Conservation (phyloP, 148 eudicot genomes). For the Nepenthes mirabilis region DNA sequence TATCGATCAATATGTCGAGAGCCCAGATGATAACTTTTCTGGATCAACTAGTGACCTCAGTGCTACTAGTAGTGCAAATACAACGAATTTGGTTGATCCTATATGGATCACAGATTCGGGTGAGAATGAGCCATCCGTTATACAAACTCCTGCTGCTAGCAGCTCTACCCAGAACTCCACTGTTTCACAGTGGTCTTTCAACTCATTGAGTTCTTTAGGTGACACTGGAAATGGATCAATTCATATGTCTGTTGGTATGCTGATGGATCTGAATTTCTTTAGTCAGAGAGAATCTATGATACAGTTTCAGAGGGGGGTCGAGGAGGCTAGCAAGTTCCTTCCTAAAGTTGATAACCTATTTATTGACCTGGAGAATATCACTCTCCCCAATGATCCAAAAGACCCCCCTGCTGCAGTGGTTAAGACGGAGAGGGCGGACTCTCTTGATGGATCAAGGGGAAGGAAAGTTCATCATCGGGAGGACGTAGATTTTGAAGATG, state of each 20-base stretch:
- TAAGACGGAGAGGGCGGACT: no score
- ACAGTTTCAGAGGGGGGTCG: conserved; percentile 39
- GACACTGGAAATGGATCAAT: conserved; percentile 2
- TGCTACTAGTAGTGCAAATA: conserved; percentile 24
- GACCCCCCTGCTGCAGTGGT: no score
- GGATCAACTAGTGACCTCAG: not conserved
- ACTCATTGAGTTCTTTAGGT: conserved; percentile 1
- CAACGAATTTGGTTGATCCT: conserved; percentile 20
- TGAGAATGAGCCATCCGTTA: conserved; percentile 16
- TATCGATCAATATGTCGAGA: conserved; percentile 19
- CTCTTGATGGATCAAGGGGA: no score
- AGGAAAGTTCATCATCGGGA: no score
- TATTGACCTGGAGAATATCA: conserved; percentile 6
- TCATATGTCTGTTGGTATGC: conserved; percentile 8
- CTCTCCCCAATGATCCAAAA: not conserved
- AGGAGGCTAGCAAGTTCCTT: conserved; percentile 36
- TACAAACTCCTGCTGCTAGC: not conserved
- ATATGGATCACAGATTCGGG: conserved; percentile 13
- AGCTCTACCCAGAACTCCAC: conserved; percentile 14
- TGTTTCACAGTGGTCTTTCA: not conserved
- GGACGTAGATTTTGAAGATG: no score
- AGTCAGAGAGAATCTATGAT: conserved; percentile 29
- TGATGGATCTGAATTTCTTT: conserved; percentile 16
- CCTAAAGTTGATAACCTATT: conserved; percentile 18
- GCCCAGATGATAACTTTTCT: conserved; percentile 23